Evolutionary conservation across 768 basidiomycete genomes (phyloP), one percentile per base, ranked within the genome.

Genomic region (Fibroporia radiculosa): DNA sequence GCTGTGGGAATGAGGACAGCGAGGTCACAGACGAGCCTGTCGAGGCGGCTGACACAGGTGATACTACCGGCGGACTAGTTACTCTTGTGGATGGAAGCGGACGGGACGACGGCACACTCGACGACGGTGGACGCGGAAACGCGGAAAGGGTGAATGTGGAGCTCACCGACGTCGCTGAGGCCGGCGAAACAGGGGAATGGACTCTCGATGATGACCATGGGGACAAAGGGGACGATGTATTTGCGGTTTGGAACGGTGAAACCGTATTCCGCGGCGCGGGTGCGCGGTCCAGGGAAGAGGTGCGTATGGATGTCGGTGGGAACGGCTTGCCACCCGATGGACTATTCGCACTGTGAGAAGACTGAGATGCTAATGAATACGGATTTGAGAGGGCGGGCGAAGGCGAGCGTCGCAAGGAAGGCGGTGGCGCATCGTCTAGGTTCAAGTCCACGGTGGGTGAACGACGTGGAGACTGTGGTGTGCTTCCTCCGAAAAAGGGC

Each of bases 361-460:
- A n/a, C n/a, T n/a, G n/a, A n/a, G n/a, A n/a, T n/a, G n/a, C n/a
- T n/a, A n/a, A n/a, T 16, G 37, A 19, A 18, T 34, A 34, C 11
- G 11, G 45, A 19, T 26, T 27, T n/a, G 18, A 40, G 22, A 20
- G 31, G 16, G 27, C 16, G 12, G 61, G 59, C 1, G 60, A 56
- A n/a, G 66, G 68, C 2, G 67, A 64, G 20, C 66, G 61, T 35
- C 68, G 65, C 24, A 70, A 48, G 3, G 69, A 71, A 18, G 62
- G 67, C 3, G 69, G 69, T 22, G 69, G 70, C 26, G 67, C 64
- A 56, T 71, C 70, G 47, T 71, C 69, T 11, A 71, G 52, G 53
- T 63, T 60, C n/a, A 71, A 56, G 37, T 47, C 47, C 42, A 48
- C 39, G 36, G 35, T 43, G 40, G 16, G 45, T 37, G 45, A 49